These are phyloP conservation scores for Poronia punctata DNA, from an alignment of 495 filamentous ascomycete species.

Conservation along the genomic window DNA sequence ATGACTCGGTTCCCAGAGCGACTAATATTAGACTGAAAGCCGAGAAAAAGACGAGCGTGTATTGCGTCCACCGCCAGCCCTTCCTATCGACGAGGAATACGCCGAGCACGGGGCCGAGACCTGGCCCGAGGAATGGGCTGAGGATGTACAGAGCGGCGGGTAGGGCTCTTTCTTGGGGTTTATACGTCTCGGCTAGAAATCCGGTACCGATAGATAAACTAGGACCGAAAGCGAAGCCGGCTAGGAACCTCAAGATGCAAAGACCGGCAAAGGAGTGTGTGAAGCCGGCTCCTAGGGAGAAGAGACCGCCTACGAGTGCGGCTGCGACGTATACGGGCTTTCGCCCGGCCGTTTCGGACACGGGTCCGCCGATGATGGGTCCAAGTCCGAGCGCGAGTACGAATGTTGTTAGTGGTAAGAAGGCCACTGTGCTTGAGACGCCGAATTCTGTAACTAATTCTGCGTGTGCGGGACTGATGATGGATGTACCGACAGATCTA, in stretches of 20 bases:
- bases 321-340: constrained; percentile 45
- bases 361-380: constrained; percentile 49
- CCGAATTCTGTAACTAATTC: constrained; percentile 41
- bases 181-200: constrained; percentile 47
- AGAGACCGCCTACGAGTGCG: constrained; percentile 49
- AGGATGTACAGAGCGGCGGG: constrained; percentile 46
- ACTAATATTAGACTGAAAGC: constrained; percentile 41
- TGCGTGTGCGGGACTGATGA: constrained; percentile 41
- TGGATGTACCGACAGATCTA: constrained; percentile 49
- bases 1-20: constrained; percentile 50
- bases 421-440: constrained; percentile 42
- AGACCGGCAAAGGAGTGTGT: constrained; percentile 49
- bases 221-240: constrained; percentile 51
- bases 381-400: constrained; percentile 50
- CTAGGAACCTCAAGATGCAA: constrained; percentile 53
- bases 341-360: constrained; percentile 51
- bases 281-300: constrained; percentile 55
- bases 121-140: constrained; percentile 52
- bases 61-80: constrained; percentile 56
- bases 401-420: constrained; percentile 50
- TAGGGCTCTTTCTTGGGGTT: constrained; percentile 35
- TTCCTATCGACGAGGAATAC: constrained; percentile 53
- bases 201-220: constrained; percentile 50
- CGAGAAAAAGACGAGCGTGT: constrained; percentile 30
- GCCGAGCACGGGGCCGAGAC: constrained; percentile 53